Evolutionary conservation across 768 basidiomycete species (phyloP), one percentile per base, ranked within the genome.

Genomic region (Macrolepiota fuliginosa): DNA sequence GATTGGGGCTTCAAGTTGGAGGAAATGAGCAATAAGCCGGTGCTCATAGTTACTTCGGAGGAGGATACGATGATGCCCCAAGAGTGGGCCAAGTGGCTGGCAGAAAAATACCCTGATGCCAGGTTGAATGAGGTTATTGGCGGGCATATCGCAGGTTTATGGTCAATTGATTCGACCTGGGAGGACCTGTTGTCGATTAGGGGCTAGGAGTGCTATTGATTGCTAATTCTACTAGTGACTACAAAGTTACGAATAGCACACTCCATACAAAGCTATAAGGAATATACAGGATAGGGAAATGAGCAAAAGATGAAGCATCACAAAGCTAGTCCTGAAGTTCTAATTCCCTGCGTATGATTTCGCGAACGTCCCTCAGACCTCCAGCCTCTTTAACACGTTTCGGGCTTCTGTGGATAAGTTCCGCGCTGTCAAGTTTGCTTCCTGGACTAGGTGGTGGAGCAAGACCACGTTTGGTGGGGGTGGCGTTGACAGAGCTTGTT

Each of bases 331-430:
- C 90, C 56, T 86, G 79, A 64, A 87, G 71, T 73, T 92, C 91
- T 67, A 93, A 75, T 76, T 93, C 92, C 64, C 81, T 78, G 67
- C 90, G 81, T 69, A 94, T 90, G 68, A 91, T 87, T 73, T 94
- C 92, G 61, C 91, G 77, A 35, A 93, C 91, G 70, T 90, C 84
- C 40, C 92, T 81, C 66, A 94, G 77, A 0, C 91, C 90, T 35
- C 91, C 89, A 4, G 76, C 81, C 68, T 92, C 90, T 27, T 85
- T 89, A 37, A 94, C 86, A 62, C 83, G 77, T 59, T 83, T 83
- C 6, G 92, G 92, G 71, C 91, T 93, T 51, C 91, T 79, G 27
- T 79, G 85, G 15, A 86, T 72, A 19, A 92, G 67, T 70, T 86
- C 85, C 22, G 81, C 85, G 64, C 85, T 89, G 58, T 87, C 83